Evolutionary conservation across 495 filamentous ascomycete species (phyloP).

Genomic region (Penicillium longicatenatum): DNA sequence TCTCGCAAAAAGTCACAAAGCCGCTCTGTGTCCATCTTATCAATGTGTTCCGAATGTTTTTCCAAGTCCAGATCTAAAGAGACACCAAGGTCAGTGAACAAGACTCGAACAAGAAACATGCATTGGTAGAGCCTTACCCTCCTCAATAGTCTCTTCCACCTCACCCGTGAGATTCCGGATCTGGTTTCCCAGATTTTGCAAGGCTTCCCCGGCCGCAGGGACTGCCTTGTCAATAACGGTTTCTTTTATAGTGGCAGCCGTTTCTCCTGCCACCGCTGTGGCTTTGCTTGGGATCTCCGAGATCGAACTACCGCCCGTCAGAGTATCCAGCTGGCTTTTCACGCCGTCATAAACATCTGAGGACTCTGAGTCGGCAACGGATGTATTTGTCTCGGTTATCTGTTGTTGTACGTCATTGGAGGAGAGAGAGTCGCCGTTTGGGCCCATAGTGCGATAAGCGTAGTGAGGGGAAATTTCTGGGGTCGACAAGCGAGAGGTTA

Average conservation of each 20-base stretch:
- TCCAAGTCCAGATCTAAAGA: constrained; percentile 2
- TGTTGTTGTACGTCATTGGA: constrained; percentile 2
- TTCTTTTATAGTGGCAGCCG: constrained; percentile 4
- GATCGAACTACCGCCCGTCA: not conserved
- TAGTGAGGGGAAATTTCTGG: not conserved
- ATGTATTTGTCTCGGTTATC: not conserved
- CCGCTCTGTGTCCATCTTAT: constrained; percentile 31
- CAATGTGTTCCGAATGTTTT: constrained; percentile 24
- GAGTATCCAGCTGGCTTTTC: not conserved
- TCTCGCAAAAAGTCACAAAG: constrained; percentile 38
- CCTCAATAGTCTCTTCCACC: not conserved
- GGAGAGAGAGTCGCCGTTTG: constrained; percentile 1
- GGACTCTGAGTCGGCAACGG: not conserved
- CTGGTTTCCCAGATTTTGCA: not conserved
- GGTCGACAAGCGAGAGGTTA: not conserved
- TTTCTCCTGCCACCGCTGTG: not conserved
- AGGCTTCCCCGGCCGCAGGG: not conserved
- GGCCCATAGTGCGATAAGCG: constrained; percentile 4
- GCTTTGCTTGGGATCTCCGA: not conserved
- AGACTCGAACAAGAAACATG: not conserved
- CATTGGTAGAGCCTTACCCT: not conserved
- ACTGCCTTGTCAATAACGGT: not conserved
- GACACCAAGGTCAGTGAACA: not conserved
- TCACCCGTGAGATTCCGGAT: not conserved
- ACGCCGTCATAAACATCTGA: not conserved